Evolutionary conservation across 2,329 filamentous ascomycete species (phyloP).

Genomic region (Parasarocladium wereldwijsianum): DNA sequence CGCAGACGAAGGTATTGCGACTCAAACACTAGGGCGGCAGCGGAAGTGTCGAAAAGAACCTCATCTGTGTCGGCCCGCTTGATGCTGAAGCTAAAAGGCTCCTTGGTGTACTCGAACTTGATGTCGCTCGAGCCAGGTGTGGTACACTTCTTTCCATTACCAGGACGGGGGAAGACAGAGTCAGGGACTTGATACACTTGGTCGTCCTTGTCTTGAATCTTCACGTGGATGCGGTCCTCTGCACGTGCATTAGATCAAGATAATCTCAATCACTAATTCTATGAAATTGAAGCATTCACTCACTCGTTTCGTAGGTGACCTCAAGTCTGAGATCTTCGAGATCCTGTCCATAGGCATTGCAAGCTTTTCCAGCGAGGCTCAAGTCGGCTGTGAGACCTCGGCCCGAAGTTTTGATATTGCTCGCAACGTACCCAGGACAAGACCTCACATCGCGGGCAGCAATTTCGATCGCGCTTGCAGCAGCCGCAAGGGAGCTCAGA

Average conservation of each 20-base stretch:
- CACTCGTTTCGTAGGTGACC: constrained; percentile 28
- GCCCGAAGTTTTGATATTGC: constrained; percentile 36
- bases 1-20: constrained; percentile 62
- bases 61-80: constrained; percentile 22
- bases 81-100: constrained; percentile 56
- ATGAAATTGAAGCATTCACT: constrained; percentile 45
- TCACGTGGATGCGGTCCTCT: constrained; percentile 58
- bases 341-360: constrained; percentile 68
- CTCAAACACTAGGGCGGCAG: constrained; percentile 55
- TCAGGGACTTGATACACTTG: constrained; percentile 63
- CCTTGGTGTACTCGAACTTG: constrained; percentile 24
- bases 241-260: too few species aligned
- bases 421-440: constrained; percentile 56
- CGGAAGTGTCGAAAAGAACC: constrained; percentile 57
- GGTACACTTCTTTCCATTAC: constrained; percentile 9
- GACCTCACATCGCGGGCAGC: neutral
- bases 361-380: constrained; percentile 51
- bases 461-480: too few species aligned
- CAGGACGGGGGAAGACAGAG: constrained; percentile 44
- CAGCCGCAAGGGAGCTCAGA: too few species aligned
- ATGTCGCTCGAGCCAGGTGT: constrained; percentile 23
- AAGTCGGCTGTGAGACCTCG: constrained; percentile 55
- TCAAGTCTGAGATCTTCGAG: constrained; percentile 50
- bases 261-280: too few species aligned
- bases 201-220: constrained; percentile 56